Evolutionary conservation across 495 filamentous ascomycete genomes (phyloP).

Genomic region (Recurvomyces mirabilis): DNA sequence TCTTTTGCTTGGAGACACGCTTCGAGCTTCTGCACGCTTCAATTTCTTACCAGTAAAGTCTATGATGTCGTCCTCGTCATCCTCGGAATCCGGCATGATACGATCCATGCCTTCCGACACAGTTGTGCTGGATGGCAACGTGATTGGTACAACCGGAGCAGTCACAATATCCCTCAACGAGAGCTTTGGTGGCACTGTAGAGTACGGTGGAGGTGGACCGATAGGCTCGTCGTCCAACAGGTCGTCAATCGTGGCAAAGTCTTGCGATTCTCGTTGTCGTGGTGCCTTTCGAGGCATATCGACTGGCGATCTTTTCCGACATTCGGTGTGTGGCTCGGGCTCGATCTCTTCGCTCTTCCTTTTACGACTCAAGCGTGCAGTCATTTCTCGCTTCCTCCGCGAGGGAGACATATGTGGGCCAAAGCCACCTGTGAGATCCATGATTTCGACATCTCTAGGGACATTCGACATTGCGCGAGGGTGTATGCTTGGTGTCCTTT

Average conservation of each 20-base stretch:
- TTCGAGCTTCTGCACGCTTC: neutral
- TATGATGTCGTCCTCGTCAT: slow-evolving; percentile 17
- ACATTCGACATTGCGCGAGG: neutral
- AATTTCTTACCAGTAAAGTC: slow-evolving; percentile 8
- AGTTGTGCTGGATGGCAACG: no score
- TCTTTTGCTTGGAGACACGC: neutral
- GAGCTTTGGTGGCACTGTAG: slow-evolving; percentile 14
- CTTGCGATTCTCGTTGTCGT: neutral
- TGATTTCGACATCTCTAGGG: slow-evolving; percentile 40
- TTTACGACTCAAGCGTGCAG: slow-evolving; percentile 50
- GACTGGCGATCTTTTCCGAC: no score
- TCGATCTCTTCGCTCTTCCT: slow-evolving; percentile 63
- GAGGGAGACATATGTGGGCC: neutral
- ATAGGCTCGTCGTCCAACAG: slow-evolving; percentile 7
- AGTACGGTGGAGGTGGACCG: slow-evolving; percentile 25
- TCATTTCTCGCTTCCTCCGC: neutral
- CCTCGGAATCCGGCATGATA: slow-evolving; percentile 14
- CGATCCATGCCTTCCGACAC: neutral
- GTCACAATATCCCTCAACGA: no score
- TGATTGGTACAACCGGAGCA: no score
- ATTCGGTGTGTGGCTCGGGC: no score
- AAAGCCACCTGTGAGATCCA: slow-evolving; percentile 59
- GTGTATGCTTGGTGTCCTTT: neutral
- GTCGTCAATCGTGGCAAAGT: slow-evolving; percentile 21
- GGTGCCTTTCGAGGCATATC: no score